These are phyloP conservation scores for Purshia tridentata DNA, from an alignment of 306 rosid genomes.

Conservation along the genomic window DNA sequence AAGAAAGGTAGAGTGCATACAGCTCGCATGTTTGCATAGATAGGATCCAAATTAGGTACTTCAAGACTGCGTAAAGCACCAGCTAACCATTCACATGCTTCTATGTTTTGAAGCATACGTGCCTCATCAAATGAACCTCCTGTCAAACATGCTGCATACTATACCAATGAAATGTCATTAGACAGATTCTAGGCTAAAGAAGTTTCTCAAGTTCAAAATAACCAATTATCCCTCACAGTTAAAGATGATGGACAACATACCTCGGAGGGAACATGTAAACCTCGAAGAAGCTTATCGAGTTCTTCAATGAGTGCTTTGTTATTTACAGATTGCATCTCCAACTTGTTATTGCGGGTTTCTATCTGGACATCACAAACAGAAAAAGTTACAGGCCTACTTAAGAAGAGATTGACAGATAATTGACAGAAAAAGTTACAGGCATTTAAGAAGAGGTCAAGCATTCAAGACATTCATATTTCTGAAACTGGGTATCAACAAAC, in stretches of 20 bases:
- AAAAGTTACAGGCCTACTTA: conserved; percentile 23
- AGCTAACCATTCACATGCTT: conserved; percentile 90
- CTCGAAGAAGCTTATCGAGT: conserved; percentile 81
- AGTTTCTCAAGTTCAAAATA: conserved; percentile 26
- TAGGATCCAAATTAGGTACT: conserved; percentile 64
- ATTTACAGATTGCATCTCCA: conserved; percentile 91
- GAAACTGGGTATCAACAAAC: neutral
- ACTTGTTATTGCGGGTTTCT: conserved; percentile 87
- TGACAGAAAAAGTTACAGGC: conserved; percentile 13
- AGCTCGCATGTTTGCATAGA: conserved; percentile 75
- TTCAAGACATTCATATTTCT: conserved; percentile 8
- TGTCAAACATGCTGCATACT: conserved; percentile 80
- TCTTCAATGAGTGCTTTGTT: conserved; percentile 74
- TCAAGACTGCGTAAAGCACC: conserved; percentile 69
- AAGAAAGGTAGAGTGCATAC: conserved; percentile 50
- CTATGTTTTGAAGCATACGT: conserved; percentile 67
- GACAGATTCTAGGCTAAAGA: conserved; percentile 20
- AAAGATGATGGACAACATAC: conserved; percentile 38
- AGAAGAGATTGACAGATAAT: too few relatives aligned
- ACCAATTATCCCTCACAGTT: conserved; percentile 1
- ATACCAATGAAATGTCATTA: conserved; percentile 45
- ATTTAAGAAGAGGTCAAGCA: conserved; percentile 17
- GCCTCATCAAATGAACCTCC: conserved; percentile 84
- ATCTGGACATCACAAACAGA: conserved; percentile 55
- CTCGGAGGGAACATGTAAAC: conserved; percentile 81